A percentile compares a stretch with the other conserved stretches of the same genome.
Evolutionary conservation across 2,329 filamentous ascomycete species (phyloP).

Genomic region (Penicillium italicum): DNA sequence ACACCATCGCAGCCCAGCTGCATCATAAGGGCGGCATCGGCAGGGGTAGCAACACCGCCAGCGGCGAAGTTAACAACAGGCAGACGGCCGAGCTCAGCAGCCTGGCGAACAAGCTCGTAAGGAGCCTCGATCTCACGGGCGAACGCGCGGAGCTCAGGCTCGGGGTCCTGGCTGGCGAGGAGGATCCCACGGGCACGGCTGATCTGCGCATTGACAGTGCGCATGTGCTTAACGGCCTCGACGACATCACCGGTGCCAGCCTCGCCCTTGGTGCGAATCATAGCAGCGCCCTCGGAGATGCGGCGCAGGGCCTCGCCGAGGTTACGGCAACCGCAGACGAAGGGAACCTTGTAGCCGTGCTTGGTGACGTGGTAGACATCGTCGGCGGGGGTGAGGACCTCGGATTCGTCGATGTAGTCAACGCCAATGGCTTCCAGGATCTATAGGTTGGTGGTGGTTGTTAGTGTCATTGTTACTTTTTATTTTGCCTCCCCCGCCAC

Average conservation of each 20-base stretch:
- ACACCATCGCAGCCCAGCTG: conserved; percentile 97
- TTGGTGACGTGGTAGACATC: conserved; percentile 90
- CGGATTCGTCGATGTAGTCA: conserved; percentile 97
- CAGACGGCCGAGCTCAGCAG: conserved; percentile 78
- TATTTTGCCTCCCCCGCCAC: conserved; percentile 1
- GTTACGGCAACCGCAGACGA: conserved; percentile 95
- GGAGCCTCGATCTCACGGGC: conserved; percentile 80
- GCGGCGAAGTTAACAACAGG: conserved; percentile 98
- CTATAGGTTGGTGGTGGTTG: conserved; percentile 39
- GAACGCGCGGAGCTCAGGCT: conserved; percentile 71
- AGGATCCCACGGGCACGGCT: conserved; percentile 61
- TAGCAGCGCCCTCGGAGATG: conserved; percentile 89
- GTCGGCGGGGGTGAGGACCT: conserved; percentile 95
- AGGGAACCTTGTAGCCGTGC: conserved; percentile 74
- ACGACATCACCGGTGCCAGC: conserved; percentile 96
- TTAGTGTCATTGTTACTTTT: conserved; percentile 1
- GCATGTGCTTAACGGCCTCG: conserved; percentile 94
- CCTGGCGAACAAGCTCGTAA: conserved; percentile 75
- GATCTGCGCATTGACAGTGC: conserved; percentile 81
- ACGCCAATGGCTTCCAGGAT: conserved; percentile 93
- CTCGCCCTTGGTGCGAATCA: conserved; percentile 99
- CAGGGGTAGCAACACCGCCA: conserved; percentile 98
- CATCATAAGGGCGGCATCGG: conserved; percentile 98
- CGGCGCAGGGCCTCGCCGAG: conserved; percentile 87
- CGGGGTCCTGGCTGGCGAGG: conserved; percentile 43